phyloP scores from a whole-genome alignment of 2,329 filamentous ascomycete genomes.

The Trichoderma citrinoviride region DNA sequence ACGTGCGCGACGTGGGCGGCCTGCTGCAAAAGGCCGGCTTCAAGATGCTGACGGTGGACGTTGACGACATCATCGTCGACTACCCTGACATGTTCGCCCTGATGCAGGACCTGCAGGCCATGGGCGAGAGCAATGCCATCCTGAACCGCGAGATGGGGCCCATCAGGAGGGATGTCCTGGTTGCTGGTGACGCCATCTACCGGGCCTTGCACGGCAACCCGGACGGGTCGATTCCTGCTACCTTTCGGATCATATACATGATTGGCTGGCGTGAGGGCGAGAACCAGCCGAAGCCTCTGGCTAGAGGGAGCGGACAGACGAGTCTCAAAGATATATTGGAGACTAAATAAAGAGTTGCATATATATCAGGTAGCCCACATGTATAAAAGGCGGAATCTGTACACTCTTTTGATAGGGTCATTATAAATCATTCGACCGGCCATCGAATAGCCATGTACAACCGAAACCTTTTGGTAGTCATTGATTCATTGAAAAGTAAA shows the following conservation, averaged over 20 bases:
- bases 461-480: not conserved
- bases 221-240: constrained; percentile 76
- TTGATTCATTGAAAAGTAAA: constrained; percentile 1
- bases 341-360: constrained; percentile 38
- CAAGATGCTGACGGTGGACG: constrained; percentile 92
- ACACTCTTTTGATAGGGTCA: not conserved
- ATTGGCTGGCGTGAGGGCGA: constrained; percentile 93
- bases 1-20: constrained; percentile 87
- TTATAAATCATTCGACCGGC: not conserved
- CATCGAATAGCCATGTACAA: not conserved
- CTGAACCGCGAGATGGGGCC: constrained; percentile 77
- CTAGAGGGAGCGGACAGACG: constrained; percentile 79
- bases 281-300: constrained; percentile 74
- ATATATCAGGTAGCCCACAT: not conserved
- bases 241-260: constrained; percentile 96
- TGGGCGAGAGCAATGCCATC: constrained; percentile 93
- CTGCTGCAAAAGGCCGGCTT: constrained; percentile 85
- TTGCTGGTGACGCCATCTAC: constrained; percentile 89
- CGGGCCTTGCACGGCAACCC: constrained; percentile 79
- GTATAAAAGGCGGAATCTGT: not conserved
- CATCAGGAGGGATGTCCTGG: constrained; percentile 76
- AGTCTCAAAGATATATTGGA: constrained; percentile 80
- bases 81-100: constrained; percentile 86
- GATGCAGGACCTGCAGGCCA: constrained; percentile 91
- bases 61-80: constrained; percentile 95